Percentiles rank a stretch among this genome's conserved stretches.
Conservation (phyloP, 2,329 filamentous ascomycete species). For the Hypoxylon sp. region DNA sequence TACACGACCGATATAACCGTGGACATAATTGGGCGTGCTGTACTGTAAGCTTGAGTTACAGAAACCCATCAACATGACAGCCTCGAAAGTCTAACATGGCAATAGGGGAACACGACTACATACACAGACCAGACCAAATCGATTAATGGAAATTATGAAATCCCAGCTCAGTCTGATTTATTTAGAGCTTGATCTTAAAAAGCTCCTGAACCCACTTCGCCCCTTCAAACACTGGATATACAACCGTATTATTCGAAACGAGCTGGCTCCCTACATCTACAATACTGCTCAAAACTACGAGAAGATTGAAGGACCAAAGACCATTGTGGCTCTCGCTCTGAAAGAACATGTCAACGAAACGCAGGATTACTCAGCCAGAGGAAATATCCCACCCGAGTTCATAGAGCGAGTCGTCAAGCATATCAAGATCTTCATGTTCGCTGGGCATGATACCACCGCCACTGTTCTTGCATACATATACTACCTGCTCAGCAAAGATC, state of each 20-base stretch:
- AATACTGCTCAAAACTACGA: conserved; percentile 45
- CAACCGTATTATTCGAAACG: conserved; percentile 49
- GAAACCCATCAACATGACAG: background rate
- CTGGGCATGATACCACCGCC: conserved; percentile 53
- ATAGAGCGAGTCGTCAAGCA: conserved; percentile 46
- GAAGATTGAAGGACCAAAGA: conserved; percentile 46
- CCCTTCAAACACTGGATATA: conserved; percentile 47
- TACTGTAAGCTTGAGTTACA: conserved; percentile 45
- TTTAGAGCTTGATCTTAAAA: conserved; percentile 40
- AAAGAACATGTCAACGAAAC: conserved; percentile 45
- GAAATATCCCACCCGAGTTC: conserved; percentile 41
- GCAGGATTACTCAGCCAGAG: conserved; percentile 27
- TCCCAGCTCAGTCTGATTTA: conserved; percentile 43
- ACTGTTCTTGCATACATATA: conserved; percentile 48
- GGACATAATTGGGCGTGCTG: conserved; percentile 51
- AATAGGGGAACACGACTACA: conserved; percentile 43
- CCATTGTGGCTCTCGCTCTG: conserved; percentile 50
- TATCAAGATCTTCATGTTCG: conserved; percentile 53
- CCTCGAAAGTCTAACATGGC: conserved; percentile 22
- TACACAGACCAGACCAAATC: conserved; percentile 35
- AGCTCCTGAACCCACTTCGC: conserved; percentile 41
- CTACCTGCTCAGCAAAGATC: conserved; percentile 46
- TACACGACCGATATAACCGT: conserved; percentile 49
- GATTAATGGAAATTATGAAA: conserved; percentile 40
- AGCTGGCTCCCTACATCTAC: conserved; percentile 48